These are phyloP conservation scores for Lactarius hatsudake DNA, from an alignment of 768 basidiomycete genomes.

Conservation along the genomic window DNA sequence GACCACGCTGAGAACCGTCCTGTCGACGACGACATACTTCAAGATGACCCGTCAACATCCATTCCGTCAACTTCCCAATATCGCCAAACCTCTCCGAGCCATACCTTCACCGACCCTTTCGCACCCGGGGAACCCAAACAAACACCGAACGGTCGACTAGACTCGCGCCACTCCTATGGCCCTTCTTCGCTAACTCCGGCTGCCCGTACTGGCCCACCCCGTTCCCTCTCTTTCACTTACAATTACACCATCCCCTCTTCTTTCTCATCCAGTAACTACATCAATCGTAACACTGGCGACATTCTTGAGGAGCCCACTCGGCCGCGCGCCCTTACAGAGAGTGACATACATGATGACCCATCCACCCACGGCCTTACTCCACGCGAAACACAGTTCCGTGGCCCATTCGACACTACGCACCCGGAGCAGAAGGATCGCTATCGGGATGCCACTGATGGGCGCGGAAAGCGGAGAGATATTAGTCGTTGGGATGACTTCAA, in stretches of 20 bases:
- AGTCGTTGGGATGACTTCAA: slow-evolving; percentile 44
- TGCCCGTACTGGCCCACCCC: slow-evolving; percentile 22
- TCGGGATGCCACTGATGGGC: slow-evolving; percentile 46
- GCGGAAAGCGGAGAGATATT: slow-evolving; percentile 52
- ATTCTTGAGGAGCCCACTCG: slow-evolving; percentile 35
- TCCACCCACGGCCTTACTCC: slow-evolving; percentile 35
- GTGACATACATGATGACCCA: slow-evolving; percentile 37
- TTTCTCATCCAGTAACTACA: slow-evolving; percentile 8
- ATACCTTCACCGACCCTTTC: neutral
- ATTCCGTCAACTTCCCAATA: neutral
- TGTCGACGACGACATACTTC: neutral
- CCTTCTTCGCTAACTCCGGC: slow-evolving; percentile 17
- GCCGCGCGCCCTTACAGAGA: slow-evolving; percentile 24
- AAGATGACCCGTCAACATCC: neutral
- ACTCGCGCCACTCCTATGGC: neutral
- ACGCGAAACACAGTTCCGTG: slow-evolving; percentile 53
- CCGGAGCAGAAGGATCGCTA: slow-evolving; percentile 39
- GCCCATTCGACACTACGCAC: slow-evolving; percentile 52
- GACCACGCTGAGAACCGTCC: neutral
- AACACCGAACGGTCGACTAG: neutral
- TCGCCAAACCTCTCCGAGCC: slow-evolving; percentile 5
- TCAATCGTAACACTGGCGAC: slow-evolving; percentile 29
- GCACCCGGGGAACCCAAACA: neutral
- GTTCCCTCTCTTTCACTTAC: slow-evolving; percentile 20
- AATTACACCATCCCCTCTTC: slow-evolving; percentile 4